A percentile compares a stretch with the other conserved stretches of the same genome.
Conservation (phyloP, 2,329 filamentous ascomycete species). For the Sarocladium kiliense region DNA sequence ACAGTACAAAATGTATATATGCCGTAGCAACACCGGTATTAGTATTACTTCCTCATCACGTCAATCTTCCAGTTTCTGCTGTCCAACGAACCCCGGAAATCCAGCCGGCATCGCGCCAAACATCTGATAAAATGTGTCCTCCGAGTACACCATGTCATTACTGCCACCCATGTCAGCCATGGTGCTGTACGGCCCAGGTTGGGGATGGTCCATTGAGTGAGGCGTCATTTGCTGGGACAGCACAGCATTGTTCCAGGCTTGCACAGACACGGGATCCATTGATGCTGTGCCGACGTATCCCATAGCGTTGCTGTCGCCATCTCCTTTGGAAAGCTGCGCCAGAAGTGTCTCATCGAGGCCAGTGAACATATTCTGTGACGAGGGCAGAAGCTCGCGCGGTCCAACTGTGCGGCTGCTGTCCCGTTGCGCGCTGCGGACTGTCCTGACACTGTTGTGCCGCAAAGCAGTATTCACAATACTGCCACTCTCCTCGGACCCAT, state of each 20-base stretch:
- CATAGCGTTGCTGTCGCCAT: not conserved
- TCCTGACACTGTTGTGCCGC: conserved; percentile 26
- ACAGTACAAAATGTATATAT: not conserved
- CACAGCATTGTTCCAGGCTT: conserved; percentile 8
- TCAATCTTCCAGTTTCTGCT: not conserved
- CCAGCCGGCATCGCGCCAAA: not conserved
- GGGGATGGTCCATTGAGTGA: not conserved
- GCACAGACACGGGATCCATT: conserved; percentile 7
- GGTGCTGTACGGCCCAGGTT: conserved; percentile 1
- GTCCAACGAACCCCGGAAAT: conserved; percentile 5
- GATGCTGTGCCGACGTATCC: not conserved
- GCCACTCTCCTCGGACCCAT: conserved; percentile 32
- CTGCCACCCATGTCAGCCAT: not conserved
- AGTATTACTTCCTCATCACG: not conserved
- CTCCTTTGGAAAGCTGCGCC: not conserved
- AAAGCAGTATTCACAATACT: conserved; percentile 18
- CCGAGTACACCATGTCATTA: not conserved
- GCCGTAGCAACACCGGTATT: not conserved
- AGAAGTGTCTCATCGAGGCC: conserved; percentile 5
- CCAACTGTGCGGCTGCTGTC: conserved; percentile 7
- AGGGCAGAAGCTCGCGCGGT: conserved; percentile 4
- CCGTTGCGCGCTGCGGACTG: conserved; percentile 14
- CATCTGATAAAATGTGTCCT: conserved; percentile 3
- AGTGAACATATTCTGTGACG: not conserved
- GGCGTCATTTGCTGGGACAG: conserved; percentile 2